Evolutionary conservation across 495 filamentous ascomycete species (phyloP), one percentile per base, ranked within the genome.

Genomic region (Astrocystis sublimbata): DNA sequence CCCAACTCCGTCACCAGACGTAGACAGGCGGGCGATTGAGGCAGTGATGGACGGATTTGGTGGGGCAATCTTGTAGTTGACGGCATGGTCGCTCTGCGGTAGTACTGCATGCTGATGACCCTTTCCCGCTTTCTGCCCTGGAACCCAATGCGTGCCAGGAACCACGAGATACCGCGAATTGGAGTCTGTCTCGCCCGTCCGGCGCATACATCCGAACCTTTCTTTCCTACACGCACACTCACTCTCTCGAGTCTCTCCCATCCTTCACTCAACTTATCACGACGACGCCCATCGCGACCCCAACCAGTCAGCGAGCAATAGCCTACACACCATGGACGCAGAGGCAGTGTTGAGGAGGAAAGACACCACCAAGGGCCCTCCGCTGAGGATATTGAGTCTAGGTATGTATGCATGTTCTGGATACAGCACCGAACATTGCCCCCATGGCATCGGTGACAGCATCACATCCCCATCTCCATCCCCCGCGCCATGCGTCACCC

Each of bases 281-380:
- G 57, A 17, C 28, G 30, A 19, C 62, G 24, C 54, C 19, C 15
- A n/a, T 41, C 51, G 45, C 26, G 51, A 12, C 8, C 36, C 9
- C 36, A 38, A 4, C 21, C 10, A 51, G 58, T 26, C 41, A 36
- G 54, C 61, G n/a, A n/a, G n/a, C n/a, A n/a, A n/a, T n/a, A n/a
- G n/a, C n/a, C n/a, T 53, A 42, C 58, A 50, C 38, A 70, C 47
- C 12, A 72, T 72, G 70, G 61, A 68, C 45, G 62, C 69, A 31
- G 70, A 72, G 19, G 65, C 63, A 51, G 51, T 50, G n/a, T 61
- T 81, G 45, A 78, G 68, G 74, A 87, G 92, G 73, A 93, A 93
- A 74, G 92, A 97, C 75, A 97, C 93, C 30, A 96, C 91, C 45
- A 96, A 94, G 75, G 93, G 92, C 52, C 93, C 93, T 71, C 94